Percentiles rank a stretch among this genome's conserved stretches.
phyloP scores from a whole-genome alignment of 2,329 filamentous ascomycete species.

The Pseudogymnoascus sp. region DNA sequence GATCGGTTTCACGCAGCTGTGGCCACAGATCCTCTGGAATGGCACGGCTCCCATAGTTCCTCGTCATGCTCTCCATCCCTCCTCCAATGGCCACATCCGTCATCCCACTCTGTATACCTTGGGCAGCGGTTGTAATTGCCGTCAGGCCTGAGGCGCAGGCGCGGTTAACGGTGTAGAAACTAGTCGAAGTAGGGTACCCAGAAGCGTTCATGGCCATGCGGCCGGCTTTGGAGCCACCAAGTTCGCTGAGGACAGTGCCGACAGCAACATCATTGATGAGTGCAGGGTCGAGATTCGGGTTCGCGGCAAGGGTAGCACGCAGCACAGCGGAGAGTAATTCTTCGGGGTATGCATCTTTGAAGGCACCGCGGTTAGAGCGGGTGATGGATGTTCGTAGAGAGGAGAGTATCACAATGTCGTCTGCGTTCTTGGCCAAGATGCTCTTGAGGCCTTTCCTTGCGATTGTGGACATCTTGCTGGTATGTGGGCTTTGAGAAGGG shows the following conservation, averaged over 20 bases:
- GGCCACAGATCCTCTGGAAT: slow-evolving; percentile 79
- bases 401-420: slow-evolving; percentile 81
- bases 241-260: slow-evolving; percentile 82
- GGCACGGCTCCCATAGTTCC: slow-evolving; percentile 78
- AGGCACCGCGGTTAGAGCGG: slow-evolving; percentile 70
- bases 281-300: slow-evolving; percentile 62
- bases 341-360: slow-evolving; percentile 86
- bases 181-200: slow-evolving; percentile 63
- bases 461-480: slow-evolving; percentile 22
- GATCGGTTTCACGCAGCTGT: slow-evolving; percentile 53
- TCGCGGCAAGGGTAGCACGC: slow-evolving; percentile 60
- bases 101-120: slow-evolving; percentile 64
- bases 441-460: slow-evolving; percentile 61
- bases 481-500: background rate
- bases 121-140: slow-evolving; percentile 65
- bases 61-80: slow-evolving; percentile 94
- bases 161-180: slow-evolving; percentile 81
- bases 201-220: slow-evolving; percentile 86
- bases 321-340: slow-evolving; percentile 66
- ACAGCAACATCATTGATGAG: slow-evolving; percentile 74
- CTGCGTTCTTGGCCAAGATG: slow-evolving; percentile 69
- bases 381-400: slow-evolving; percentile 84
- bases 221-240: slow-evolving; percentile 82
- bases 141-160: slow-evolving; percentile 75
- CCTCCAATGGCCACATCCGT: slow-evolving; percentile 71